Percentiles rank a stretch among this genome's conserved stretches.
These are phyloP conservation scores for Paramarasmius palmivorus DNA, from an alignment of 1,284 basidiomycete genomes.

Conservation along the genomic window DNA sequence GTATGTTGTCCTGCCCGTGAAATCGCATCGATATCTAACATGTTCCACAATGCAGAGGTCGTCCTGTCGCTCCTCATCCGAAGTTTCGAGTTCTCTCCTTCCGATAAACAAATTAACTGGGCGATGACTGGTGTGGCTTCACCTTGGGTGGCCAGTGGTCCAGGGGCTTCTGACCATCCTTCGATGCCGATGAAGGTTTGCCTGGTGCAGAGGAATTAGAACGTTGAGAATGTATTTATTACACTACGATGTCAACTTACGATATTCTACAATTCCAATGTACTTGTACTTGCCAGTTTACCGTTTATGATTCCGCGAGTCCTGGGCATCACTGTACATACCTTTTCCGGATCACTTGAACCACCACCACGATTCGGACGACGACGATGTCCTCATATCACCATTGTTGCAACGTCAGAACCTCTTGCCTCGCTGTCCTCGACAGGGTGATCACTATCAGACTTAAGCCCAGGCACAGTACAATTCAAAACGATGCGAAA, in stretches of 20 bases:
- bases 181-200: slow-evolving; percentile 1
- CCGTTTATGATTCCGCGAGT: no score
- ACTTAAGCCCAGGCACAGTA: no score
- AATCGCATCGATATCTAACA: not conserved
- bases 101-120: slow-evolving; percentile 3
- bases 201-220: not conserved
- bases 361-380: no score
- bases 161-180: not conserved
- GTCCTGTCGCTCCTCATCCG: slow-evolving; percentile 1
- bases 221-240: not conserved
- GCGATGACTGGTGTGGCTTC: not conserved
- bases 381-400: no score
- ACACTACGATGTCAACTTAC: no score
- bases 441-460: no score
- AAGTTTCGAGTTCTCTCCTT: slow-evolving; percentile 5
- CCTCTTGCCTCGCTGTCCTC: no score
- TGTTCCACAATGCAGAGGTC: not conserved
- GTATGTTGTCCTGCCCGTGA: slow-evolving; percentile 1
- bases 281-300: no score
- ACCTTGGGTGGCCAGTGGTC: not conserved
- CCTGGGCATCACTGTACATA: no score
- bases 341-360: no score
- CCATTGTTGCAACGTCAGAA: no score
- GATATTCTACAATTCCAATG: no score
- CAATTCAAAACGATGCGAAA: not conserved